Evolutionary conservation across 2,329 filamentous ascomycete genomes (phyloP).

Genomic region (Neofusicoccum sp.): DNA sequence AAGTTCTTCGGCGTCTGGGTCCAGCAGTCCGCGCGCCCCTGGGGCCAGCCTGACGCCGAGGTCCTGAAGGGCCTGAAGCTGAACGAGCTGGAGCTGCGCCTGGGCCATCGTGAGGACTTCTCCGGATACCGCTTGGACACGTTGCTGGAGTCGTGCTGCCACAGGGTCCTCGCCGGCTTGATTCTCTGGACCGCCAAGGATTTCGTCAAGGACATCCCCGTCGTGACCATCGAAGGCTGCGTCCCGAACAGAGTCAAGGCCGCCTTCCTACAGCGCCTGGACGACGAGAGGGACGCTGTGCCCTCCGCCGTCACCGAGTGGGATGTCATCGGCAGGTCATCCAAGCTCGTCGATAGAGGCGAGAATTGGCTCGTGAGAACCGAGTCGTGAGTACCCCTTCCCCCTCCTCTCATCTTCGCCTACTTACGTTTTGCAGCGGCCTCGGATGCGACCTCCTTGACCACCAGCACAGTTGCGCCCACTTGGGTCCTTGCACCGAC

Average conservation of each 20-base stretch:
- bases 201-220: neutral
- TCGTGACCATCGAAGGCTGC: slow-evolving; percentile 11
- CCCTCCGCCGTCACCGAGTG: slow-evolving; percentile 9
- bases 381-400: neutral
- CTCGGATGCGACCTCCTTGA: slow-evolving; percentile 16
- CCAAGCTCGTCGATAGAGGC: neutral
- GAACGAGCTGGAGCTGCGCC: slow-evolving; percentile 5
- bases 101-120: slow-evolving; percentile 14
- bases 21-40: slow-evolving; percentile 3
- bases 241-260: slow-evolving; percentile 4
- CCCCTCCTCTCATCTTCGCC: neutral
- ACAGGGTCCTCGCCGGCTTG: slow-evolving; percentile 6
- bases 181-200: slow-evolving; percentile 16
- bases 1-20: slow-evolving; percentile 19
- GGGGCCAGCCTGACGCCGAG: slow-evolving; percentile 8
- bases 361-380: slow-evolving; percentile 14
- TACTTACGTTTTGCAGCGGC: neutral
- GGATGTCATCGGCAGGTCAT: slow-evolving; percentile 12
- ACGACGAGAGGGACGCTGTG: neutral
- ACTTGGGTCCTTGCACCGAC: slow-evolving; percentile 16
- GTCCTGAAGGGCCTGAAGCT: slow-evolving; percentile 4
- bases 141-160: slow-evolving; percentile 15
- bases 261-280: slow-evolving; percentile 9
- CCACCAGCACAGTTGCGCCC: slow-evolving; percentile 8
- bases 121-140: slow-evolving; percentile 1